Percentiles rank a stretch among this genome's conserved stretches.
phyloP scores from a whole-genome alignment of 169 alveolate genomes.

The Plasmodium yoelii region DNA sequence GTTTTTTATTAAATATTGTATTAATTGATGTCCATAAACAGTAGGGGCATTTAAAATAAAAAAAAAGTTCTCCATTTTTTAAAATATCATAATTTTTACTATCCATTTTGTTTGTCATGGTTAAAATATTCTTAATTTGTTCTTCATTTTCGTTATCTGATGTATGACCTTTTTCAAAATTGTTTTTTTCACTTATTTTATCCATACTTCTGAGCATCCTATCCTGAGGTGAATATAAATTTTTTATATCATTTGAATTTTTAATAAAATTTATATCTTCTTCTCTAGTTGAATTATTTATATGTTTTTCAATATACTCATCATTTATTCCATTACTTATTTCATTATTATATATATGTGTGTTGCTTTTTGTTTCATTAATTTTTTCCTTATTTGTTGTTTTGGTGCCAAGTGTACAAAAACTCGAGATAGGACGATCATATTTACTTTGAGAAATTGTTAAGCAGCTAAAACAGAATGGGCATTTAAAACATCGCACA shows the following conservation, averaged over 20 bases:
- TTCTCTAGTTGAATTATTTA: background rate
- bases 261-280: background rate
- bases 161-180: constrained; percentile 5
- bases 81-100: background rate
- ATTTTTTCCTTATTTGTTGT: constrained; percentile 6
- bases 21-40: constrained; percentile 66
- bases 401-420: background rate
- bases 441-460: constrained; percentile 25
- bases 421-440: constrained; percentile 8
- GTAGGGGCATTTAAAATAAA: constrained; percentile 62
- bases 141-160: constrained; percentile 17
- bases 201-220: background rate
- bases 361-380: background rate
- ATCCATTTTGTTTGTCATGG: background rate
- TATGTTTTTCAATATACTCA: background rate
- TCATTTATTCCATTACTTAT: background rate
- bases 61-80: constrained; percentile 19
- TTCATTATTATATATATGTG: background rate
- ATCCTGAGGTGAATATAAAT: background rate
- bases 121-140: background rate
- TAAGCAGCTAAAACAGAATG: constrained; percentile 45
- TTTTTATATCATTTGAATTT: background rate
- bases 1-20: constrained; percentile 13
- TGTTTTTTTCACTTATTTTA: background rate
- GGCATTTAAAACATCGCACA: constrained; percentile 70